These are phyloP conservation scores for Lanmaoa rubissima DNA, from an alignment of 768 basidiomycete genomes.

Conservation along the genomic window DNA sequence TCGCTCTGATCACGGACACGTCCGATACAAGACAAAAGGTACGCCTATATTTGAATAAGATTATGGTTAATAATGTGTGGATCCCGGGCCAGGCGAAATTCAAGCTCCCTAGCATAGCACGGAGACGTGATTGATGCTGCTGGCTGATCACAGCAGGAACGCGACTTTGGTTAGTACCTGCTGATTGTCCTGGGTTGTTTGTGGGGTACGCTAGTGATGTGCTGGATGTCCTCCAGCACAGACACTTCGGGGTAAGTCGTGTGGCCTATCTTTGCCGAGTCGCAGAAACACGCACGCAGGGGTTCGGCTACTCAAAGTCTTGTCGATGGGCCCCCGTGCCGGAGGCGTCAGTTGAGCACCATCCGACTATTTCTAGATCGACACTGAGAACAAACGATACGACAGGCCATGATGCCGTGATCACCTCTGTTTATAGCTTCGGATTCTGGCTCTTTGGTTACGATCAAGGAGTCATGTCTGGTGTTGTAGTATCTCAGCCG, in stretches of 20 bases:
- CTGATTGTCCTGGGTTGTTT: background rate
- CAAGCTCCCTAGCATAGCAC: background rate
- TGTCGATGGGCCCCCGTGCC: background rate
- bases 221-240: background rate
- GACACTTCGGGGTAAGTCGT: background rate
- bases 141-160: background rate
- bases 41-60: background rate
- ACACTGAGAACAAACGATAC: background rate
- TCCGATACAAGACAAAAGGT: background rate
- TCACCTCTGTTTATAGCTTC: conserved; percentile 17
- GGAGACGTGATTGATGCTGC: background rate
- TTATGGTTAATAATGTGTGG: background rate
- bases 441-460: conserved; percentile 18
- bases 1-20: background rate
- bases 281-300: too few species aligned
- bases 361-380: background rate
- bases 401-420: background rate
- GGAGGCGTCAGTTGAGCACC: background rate
- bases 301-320: background rate
- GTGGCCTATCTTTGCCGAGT: background rate
- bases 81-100: too few species aligned
- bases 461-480: conserved; percentile 18
- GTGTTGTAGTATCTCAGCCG: conserved; percentile 9
- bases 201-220: background rate
- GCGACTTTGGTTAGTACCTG: background rate